Conservation (phyloP, 2,329 filamentous ascomycete species). For the Cercospora sp. region DNA sequence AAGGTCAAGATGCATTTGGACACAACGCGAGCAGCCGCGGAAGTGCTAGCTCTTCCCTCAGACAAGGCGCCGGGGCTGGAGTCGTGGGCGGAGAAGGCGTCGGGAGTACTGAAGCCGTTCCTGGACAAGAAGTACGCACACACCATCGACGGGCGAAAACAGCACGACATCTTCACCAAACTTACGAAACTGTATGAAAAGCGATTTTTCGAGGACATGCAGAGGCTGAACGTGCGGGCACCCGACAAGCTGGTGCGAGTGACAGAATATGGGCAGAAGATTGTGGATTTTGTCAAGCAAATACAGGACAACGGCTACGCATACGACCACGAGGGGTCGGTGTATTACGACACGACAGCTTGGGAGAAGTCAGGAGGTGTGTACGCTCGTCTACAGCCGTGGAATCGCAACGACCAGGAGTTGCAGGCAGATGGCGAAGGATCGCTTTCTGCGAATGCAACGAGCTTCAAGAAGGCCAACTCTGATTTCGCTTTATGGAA, state of each 20-base stretch:
- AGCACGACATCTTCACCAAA: slow-evolving; percentile 79
- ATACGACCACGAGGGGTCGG: slow-evolving; percentile 69
- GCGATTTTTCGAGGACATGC: slow-evolving; percentile 88
- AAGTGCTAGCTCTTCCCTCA: slow-evolving; percentile 46
- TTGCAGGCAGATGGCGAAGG: slow-evolving; percentile 89
- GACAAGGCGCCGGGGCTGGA: slow-evolving; percentile 32
- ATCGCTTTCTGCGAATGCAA: slow-evolving; percentile 59
- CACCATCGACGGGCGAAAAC: slow-evolving; percentile 56
- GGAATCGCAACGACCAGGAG: slow-evolving; percentile 79
- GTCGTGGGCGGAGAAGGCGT: slow-evolving; percentile 58
- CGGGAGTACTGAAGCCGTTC: slow-evolving; percentile 76
- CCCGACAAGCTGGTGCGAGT: slow-evolving; percentile 84
- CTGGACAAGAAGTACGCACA: slow-evolving; percentile 66
- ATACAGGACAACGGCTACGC: slow-evolving; percentile 85
- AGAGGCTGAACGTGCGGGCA: slow-evolving; percentile 76
- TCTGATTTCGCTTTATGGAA: slow-evolving; percentile 96
- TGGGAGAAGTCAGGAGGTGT: slow-evolving; percentile 83
- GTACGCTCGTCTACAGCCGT: slow-evolving; percentile 82
- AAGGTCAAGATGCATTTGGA: slow-evolving; percentile 89
- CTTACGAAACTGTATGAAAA: slow-evolving; percentile 83
- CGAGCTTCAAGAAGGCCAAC: slow-evolving; percentile 68
- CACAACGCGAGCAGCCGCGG: slow-evolving; percentile 57
- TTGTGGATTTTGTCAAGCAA: slow-evolving; percentile 78
- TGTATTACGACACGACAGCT: slow-evolving; percentile 88
- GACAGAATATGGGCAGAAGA: slow-evolving; percentile 88